These are phyloP conservation scores for Aquanectria penicillioides DNA, from an alignment of 2,329 filamentous ascomycete genomes.

Conservation along the genomic window DNA sequence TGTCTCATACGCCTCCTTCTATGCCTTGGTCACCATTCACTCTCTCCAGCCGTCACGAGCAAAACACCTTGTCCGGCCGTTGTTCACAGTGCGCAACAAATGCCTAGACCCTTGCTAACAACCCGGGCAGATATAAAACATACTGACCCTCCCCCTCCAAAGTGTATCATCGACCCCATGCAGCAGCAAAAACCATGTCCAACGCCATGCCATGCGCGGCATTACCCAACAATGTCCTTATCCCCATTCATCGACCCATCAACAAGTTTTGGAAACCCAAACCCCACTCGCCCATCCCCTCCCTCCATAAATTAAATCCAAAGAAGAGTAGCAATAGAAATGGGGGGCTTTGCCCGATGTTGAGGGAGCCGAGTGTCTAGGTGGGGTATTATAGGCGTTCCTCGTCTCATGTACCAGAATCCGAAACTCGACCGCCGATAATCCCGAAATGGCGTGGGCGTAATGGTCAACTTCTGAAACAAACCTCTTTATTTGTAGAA, in stretches of 20 bases:
- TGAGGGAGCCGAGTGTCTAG: constrained; percentile 4
- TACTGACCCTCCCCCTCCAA: constrained; percentile 9
- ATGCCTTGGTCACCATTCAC: constrained; percentile 39
- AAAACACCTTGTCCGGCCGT: constrained; percentile 14
- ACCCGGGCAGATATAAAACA: constrained; percentile 12
- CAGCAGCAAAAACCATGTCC: constrained; percentile 34
- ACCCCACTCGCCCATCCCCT: not conserved
- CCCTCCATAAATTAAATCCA: constrained; percentile 7
- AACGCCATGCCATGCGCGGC: constrained; percentile 39
- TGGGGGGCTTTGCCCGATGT: not conserved
- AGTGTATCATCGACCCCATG: constrained; percentile 27
- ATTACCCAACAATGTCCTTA: constrained; percentile 36
- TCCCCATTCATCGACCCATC: constrained; percentile 27
- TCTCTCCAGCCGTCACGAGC: constrained; percentile 26
- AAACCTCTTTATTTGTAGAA: not conserved
- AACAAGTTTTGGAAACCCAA: constrained; percentile 19
- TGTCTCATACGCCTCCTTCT: constrained; percentile 34
- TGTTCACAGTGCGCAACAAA: constrained; percentile 22
- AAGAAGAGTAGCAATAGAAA: constrained; percentile 16
- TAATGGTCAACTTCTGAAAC: not conserved
- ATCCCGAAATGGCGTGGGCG: no score
- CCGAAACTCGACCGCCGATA: not conserved
- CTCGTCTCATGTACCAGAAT: not conserved
- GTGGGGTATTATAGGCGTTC: constrained; percentile 12
- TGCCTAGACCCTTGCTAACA: constrained; percentile 4